Evolutionary conservation across 805 yeast genomes (phyloP).

Genomic region (Pichia thaimueangensis): DNA sequence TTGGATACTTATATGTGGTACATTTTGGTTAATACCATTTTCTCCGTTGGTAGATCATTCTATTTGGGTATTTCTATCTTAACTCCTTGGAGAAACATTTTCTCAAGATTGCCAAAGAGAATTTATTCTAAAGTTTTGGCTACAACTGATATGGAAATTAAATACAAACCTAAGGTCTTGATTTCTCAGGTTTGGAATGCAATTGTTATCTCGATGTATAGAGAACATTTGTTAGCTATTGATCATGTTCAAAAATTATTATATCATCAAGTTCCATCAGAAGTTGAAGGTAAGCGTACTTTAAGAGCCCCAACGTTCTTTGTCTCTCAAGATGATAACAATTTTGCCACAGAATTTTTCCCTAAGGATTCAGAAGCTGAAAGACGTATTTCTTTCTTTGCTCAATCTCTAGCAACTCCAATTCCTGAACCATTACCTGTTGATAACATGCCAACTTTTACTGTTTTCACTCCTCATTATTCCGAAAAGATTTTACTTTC

Average conservation of each 20-base stretch:
- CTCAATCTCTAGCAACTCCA: conserved; percentile 97
- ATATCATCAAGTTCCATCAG: conserved; percentile 98
- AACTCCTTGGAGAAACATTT: conserved; percentile 99
- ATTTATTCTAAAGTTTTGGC: conserved; percentile 96
- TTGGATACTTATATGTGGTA: conserved; percentile 99
- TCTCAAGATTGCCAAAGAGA: conserved; percentile 97
- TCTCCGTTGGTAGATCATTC: conserved; percentile 96
- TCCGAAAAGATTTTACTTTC: conserved; percentile 89
- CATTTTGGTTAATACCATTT: conserved; percentile 87
- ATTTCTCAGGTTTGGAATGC: conserved; percentile 99
- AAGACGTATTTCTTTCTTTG: conserved; percentile 98
- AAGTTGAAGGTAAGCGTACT: conserved; percentile 96
- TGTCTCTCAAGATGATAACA: conserved; percentile 93
- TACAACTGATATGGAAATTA: conserved; percentile 98
- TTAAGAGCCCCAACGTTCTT: conserved; percentile 98
- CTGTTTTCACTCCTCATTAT: conserved; percentile 94
- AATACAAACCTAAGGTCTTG: conserved; percentile 96
- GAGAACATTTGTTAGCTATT: conserved; percentile 96
- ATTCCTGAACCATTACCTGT: conserved; percentile 98
- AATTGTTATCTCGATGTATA: conserved; percentile 97
- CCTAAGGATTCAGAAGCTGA: conserved; percentile 97
- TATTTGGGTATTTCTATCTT: conserved; percentile 97
- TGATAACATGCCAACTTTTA: conserved; percentile 98
- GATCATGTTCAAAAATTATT: conserved; percentile 97
- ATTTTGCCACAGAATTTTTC: conserved; percentile 94